These are phyloP conservation scores for Phylloporus sp. DNA, from an alignment of 768 basidiomycete genomes.

Conservation along the genomic window DNA sequence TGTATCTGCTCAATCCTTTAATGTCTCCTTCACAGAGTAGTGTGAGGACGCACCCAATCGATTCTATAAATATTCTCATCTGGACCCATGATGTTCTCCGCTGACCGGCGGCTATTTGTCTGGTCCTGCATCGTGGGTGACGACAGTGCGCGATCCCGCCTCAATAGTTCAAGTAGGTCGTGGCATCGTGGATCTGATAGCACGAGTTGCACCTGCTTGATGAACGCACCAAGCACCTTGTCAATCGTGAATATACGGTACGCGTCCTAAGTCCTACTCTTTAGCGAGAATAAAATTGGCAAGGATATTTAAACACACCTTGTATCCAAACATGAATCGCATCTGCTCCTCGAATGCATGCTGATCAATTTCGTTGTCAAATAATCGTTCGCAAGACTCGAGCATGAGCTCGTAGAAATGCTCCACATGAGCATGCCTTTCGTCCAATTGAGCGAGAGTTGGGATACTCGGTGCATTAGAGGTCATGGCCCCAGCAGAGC, in stretches of 20 bases:
- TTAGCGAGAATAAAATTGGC: constrained; percentile 1
- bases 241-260: constrained; percentile 94
- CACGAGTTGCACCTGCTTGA: constrained; percentile 85
- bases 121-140: constrained; percentile 68
- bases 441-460: constrained; percentile 29
- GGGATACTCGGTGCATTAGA: constrained; percentile 29
- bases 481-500: background rate
- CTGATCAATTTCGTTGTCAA: constrained; percentile 90
- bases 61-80: constrained; percentile 79
- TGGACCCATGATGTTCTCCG: constrained; percentile 66
- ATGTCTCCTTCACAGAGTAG: background rate
- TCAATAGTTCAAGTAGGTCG: constrained; percentile 66
- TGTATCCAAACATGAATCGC: constrained; percentile 80
- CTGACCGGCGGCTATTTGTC: constrained; percentile 60
- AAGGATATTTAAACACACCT: constrained; percentile 41
- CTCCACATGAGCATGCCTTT: constrained; percentile 44
- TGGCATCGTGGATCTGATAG: constrained; percentile 68
- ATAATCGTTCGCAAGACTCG: constrained; percentile 83
- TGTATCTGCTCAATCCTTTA: constrained; percentile 46
- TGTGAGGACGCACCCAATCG: constrained; percentile 59
- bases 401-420: constrained; percentile 83
- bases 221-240: constrained; percentile 80
- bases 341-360: constrained; percentile 87
- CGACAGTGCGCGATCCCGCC: constrained; percentile 58
- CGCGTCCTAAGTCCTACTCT: constrained; percentile 46